Evolutionary conservation across 176 grass and related monocot species (phyloP).

Genomic region (Melocanna baccifera): DNA sequence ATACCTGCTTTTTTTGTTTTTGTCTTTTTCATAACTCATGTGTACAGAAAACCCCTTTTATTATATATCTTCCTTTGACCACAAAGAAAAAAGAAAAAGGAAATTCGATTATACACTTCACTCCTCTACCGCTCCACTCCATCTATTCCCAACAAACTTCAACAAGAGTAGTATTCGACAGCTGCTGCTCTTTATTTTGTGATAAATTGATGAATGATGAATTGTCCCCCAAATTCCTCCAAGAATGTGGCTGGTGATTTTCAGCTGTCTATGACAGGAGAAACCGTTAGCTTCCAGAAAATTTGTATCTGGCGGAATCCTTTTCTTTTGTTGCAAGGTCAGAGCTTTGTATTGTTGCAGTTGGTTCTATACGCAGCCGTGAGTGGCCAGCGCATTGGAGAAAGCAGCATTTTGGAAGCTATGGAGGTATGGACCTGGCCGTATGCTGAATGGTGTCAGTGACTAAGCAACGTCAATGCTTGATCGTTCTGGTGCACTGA

Average conservation of each 20-base stretch:
- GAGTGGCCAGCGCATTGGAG: neutral
- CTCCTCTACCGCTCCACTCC: neutral
- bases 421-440: neutral
- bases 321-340: neutral
- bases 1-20: neutral
- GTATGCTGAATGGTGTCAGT: constrained; percentile 1
- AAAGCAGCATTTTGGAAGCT: neutral
- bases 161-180: neutral
- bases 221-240: neutral
- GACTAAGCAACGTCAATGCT: constrained; percentile 5
- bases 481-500: neutral
- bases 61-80: neutral
- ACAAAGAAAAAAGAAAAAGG: neutral
- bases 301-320: neutral
- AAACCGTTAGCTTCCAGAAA: neutral
- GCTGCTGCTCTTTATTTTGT: neutral
- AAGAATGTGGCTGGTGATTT: neutral
- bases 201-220: neutral
- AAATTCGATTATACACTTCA: neutral
- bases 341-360: constrained; percentile 5
- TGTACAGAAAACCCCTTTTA: neutral
- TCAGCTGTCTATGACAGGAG: neutral
- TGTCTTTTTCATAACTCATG: neutral
- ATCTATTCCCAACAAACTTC: constrained; percentile 9
- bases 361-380: constrained; percentile 8